These are phyloP conservation scores for Pythium rishiriense DNA, from an alignment of 352 stramenopile species.

Conservation along the genomic window DNA sequence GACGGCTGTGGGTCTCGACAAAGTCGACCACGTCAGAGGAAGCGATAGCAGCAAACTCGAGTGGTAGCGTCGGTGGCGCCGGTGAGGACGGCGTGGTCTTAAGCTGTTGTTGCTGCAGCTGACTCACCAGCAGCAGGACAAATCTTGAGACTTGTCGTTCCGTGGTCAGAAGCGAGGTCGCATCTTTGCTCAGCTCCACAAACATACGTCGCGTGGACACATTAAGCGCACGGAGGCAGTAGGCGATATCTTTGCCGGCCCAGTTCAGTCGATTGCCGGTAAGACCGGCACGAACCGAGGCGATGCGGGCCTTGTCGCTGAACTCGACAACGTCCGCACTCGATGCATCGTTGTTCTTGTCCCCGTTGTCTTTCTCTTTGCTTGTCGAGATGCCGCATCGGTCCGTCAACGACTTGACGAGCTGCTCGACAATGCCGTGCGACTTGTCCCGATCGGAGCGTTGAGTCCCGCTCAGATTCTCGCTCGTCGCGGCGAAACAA, in stretches of 20 bases:
- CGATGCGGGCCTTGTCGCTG: background rate
- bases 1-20: conserved; percentile 30
- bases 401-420: background rate
- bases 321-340: background rate
- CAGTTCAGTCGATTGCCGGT: conserved; percentile 7
- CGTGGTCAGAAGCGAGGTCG: conserved; percentile 1
- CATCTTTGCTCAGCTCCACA: conserved; percentile 11
- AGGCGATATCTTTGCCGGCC: conserved; percentile 21
- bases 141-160: conserved; percentile 25
- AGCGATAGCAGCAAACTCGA: conserved; percentile 25
- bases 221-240: conserved; percentile 35
- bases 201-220: conserved; percentile 33
- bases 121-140: conserved; percentile 11
- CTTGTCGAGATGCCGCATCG: background rate
- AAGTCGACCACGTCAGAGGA: conserved; percentile 26
- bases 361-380: background rate
- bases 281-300: background rate
- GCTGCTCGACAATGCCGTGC: background rate
- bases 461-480: background rate
- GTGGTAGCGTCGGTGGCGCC: conserved; percentile 20
- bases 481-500: background rate
- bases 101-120: background rate
- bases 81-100: background rate
- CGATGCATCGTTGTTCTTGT: background rate
- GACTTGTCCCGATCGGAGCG: background rate